These are phyloP conservation scores for Pistacia vera DNA, from an alignment of 345 rosid genomes.

Conservation along the genomic window DNA sequence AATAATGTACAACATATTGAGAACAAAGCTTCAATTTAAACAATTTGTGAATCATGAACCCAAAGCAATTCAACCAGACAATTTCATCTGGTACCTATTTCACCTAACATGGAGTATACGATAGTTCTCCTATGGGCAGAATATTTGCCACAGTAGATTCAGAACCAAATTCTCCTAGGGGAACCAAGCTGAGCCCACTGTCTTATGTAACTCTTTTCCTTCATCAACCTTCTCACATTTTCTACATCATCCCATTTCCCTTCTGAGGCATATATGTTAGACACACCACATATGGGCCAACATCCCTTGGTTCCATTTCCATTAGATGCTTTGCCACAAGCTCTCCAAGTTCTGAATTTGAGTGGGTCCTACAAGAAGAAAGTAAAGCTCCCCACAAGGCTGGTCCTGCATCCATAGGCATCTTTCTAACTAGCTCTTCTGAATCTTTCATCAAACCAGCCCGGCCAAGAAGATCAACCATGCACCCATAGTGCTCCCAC, in stretches of 20 bases:
- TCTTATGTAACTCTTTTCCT: constrained; percentile 38
- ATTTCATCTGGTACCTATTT: constrained; percentile 46
- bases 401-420: constrained; percentile 32
- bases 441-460: constrained; percentile 50
- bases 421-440: constrained; percentile 32
- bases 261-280: constrained; percentile 51
- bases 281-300: constrained; percentile 51
- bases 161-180: constrained; percentile 15
- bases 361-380: constrained; percentile 39
- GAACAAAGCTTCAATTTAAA: neutral
- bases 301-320: constrained; percentile 44
- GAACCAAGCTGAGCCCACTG: constrained; percentile 22
- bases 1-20: neutral
- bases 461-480: constrained; percentile 53
- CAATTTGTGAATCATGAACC: neutral
- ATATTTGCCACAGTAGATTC: constrained; percentile 14
- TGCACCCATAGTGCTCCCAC: constrained; percentile 63
- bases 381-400: constrained; percentile 39
- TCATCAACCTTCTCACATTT: constrained; percentile 44
- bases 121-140: constrained; percentile 31
- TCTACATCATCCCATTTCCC: constrained; percentile 62
- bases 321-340: constrained; percentile 49
- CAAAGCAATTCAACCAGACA: constrained; percentile 11
- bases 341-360: constrained; percentile 46
- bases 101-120: constrained; percentile 50